phyloP scores from a whole-genome alignment of 805 yeast genomes.

The Saccharomyces kudriavzevii region DNA sequence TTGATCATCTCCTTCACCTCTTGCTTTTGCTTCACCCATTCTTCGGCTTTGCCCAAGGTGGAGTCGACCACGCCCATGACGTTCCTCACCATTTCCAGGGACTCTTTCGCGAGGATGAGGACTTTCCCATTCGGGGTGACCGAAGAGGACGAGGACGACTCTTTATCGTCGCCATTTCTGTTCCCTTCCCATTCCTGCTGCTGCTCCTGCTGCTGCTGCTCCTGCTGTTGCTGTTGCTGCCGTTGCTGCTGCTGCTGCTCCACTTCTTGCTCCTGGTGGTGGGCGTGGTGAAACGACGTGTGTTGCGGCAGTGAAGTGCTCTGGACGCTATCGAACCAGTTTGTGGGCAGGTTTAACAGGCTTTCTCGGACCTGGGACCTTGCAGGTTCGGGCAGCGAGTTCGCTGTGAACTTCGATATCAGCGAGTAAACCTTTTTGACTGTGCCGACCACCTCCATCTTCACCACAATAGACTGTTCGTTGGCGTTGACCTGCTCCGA shows the following conservation, averaged over 20 bases:
- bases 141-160: conserved; percentile 6
- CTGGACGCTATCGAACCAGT: conserved; percentile 48
- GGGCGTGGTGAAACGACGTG: background rate
- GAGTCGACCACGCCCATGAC: conserved; percentile 80
- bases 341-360: conserved; percentile 63
- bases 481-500: conserved; percentile 20
- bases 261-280: background rate
- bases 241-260: conserved; percentile 4
- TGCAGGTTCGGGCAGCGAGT: conserved; percentile 67
- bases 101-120: conserved; percentile 77
- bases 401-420: conserved; percentile 77
- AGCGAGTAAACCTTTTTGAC: conserved; percentile 81
- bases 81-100: conserved; percentile 76
- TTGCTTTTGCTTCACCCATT: conserved; percentile 57
- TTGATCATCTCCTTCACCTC: conserved; percentile 28
- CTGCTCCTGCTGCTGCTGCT: conserved; percentile 4
- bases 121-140: conserved; percentile 59
- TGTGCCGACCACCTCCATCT: conserved; percentile 78
- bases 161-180: background rate
- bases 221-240: conserved; percentile 1
- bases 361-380: conserved; percentile 74
- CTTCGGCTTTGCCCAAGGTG: conserved; percentile 75
- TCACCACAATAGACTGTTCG: conserved; percentile 32
- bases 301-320: conserved; percentile 11
- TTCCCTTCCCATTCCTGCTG: background rate